These are phyloP conservation scores for Rhodofomes roseus DNA, from an alignment of 1,284 basidiomycete genomes.

Conservation along the genomic window DNA sequence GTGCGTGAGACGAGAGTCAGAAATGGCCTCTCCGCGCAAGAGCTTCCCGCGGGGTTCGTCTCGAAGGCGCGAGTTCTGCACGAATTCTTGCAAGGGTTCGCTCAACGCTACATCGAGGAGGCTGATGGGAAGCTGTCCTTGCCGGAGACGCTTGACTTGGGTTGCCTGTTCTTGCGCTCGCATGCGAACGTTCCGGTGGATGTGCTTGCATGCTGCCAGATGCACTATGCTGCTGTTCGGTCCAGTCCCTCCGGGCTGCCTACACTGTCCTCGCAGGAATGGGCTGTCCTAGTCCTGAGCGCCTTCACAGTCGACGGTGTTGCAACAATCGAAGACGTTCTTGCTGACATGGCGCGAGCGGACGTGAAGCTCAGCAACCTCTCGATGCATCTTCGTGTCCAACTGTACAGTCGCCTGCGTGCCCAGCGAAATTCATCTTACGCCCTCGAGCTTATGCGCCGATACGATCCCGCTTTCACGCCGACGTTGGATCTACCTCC, in stretches of 20 bases:
- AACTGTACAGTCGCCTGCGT: background rate
- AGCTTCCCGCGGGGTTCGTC: background rate
- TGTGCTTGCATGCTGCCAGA: background rate
- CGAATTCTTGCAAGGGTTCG: background rate
- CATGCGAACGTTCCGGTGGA: background rate
- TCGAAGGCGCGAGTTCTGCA: too few species aligned
- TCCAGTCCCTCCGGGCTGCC: background rate
- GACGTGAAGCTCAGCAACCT: background rate
- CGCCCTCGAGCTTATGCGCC: background rate
- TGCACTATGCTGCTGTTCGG: background rate
- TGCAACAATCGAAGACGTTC: background rate
- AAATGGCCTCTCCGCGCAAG: background rate
- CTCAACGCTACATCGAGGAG: background rate
- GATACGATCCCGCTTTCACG: background rate
- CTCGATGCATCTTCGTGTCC: background rate
- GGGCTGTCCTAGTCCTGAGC: constrained; percentile 28
- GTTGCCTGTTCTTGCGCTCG: background rate
- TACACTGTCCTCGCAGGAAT: constrained; percentile 22
- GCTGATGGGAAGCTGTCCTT: background rate
- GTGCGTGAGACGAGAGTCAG: background rate
- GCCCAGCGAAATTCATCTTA: background rate
- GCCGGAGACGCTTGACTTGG: background rate
- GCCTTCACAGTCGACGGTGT: constrained; percentile 3
- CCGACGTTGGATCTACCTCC: too few species aligned
- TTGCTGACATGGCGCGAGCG: background rate